phyloP scores from a whole-genome alignment of 2,329 filamentous ascomycete genomes.

The Epichloe coenophiala region DNA sequence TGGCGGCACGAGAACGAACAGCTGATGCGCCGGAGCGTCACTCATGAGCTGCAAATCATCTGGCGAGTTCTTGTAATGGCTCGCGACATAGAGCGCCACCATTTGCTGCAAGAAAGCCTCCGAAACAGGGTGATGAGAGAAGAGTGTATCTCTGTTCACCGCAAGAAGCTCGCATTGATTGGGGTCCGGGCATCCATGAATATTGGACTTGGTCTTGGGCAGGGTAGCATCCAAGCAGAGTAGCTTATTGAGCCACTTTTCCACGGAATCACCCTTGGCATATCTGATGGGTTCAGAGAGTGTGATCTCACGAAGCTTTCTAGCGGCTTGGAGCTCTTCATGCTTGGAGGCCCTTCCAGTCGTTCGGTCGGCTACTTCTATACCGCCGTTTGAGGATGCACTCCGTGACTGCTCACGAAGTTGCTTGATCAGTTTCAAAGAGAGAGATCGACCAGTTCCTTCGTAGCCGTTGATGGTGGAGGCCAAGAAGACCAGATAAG shows the following conservation, averaged over 20 bases:
- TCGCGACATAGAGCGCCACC: constrained; percentile 94
- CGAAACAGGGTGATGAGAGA: constrained; percentile 93
- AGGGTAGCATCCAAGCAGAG: constrained; percentile 89
- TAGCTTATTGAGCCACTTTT: constrained; percentile 91
- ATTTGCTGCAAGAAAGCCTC: constrained; percentile 97
- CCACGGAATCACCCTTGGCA: constrained; percentile 75
- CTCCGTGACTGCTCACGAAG: constrained; percentile 81
- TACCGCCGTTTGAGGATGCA: constrained; percentile 39
- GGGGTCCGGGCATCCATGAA: constrained; percentile 76
- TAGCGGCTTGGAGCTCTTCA: constrained; percentile 49
- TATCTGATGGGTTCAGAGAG: constrained; percentile 92
- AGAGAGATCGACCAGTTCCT: constrained; percentile 87
- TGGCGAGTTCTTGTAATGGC: constrained; percentile 95
- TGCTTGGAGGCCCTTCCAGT: constrained; percentile 62
- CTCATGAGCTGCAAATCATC: constrained; percentile 98
- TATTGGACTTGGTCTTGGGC: constrained; percentile 58
- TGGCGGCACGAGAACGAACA: constrained; percentile 86
- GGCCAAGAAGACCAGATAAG: constrained; percentile 97
- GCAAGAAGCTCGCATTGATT: constrained; percentile 82
- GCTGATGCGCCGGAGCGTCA: constrained; percentile 89
- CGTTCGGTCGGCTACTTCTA: constrained; percentile 61
- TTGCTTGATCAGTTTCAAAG: constrained; percentile 93
- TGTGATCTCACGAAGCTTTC: constrained; percentile 82
- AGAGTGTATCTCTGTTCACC: constrained; percentile 93
- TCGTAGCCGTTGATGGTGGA: constrained; percentile 99